Conservation (phyloP, 805 yeast species). For the Metschnikowia amazonensis region DNA sequence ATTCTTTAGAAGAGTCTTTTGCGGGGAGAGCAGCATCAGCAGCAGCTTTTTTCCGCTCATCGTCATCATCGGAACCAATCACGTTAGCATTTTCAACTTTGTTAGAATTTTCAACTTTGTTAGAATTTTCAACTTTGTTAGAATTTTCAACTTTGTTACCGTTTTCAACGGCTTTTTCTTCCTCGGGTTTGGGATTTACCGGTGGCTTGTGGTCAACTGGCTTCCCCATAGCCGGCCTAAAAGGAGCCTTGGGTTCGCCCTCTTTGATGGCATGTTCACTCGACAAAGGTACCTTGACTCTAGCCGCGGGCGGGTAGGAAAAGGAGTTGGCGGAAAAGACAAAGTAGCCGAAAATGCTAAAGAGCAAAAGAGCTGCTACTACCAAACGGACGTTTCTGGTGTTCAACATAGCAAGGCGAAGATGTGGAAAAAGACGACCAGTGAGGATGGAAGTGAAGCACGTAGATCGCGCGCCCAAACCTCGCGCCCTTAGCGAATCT, state of each 20-base stretch:
- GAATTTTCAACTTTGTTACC: too few species aligned
- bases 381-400: constrained; percentile 51
- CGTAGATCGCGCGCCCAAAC: too few species aligned
- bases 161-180: not conserved
- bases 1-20: constrained; percentile 10
- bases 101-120: too few species aligned
- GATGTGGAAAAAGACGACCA: not conserved
- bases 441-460: too few species aligned
- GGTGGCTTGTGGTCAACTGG: not conserved
- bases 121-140: too few species aligned
- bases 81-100: constrained; percentile 3
- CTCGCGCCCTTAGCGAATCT: too few species aligned
- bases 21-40: not conserved
- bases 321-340: constrained; percentile 42
- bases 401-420: constrained; percentile 26
- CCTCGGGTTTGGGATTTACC: constrained; percentile 2
- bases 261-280: constrained; percentile 13
- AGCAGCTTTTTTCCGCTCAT: not conserved
- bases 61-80: not conserved
- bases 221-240: not conserved
- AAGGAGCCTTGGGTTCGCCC: constrained; percentile 5
- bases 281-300: constrained; percentile 20
- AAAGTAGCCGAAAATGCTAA: constrained; percentile 49
- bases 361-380: constrained; percentile 47
- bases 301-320: constrained; percentile 26